A percentile compares a stretch with the other conserved stretches of the same genome.
phyloP scores from a whole-genome alignment of 2,329 filamentous ascomycete genomes.

The Karstenula rhodostoma region DNA sequence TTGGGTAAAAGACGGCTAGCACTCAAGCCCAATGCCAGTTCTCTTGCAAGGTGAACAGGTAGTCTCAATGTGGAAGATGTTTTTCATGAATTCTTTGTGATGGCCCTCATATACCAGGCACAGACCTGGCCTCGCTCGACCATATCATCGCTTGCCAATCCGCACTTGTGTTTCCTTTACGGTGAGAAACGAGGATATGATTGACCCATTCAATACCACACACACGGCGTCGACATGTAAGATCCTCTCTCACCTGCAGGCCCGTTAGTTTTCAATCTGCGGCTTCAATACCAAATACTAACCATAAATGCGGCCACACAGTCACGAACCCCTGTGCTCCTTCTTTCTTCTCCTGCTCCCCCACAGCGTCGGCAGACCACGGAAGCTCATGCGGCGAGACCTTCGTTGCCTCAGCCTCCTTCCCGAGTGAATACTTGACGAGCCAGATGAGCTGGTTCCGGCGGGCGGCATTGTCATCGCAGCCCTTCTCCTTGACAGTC shows the following conservation, averaged over 20 bases:
- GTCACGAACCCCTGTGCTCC: slow-evolving; percentile 15
- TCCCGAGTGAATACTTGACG: slow-evolving; percentile 23
- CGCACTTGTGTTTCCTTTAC: no score
- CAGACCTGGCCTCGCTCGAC: no score
- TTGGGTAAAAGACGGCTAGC: no score
- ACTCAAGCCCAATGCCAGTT: no score
- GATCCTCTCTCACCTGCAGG: neutral
- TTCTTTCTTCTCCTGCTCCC: neutral
- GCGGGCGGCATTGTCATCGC: slow-evolving; percentile 15
- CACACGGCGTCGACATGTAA: neutral
- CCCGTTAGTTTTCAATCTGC: neutral
- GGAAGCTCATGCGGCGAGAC: slow-evolving; percentile 10
- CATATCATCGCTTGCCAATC: no score
- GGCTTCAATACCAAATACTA: neutral
- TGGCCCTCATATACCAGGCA: no score
- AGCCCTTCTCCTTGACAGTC: slow-evolving; percentile 12
- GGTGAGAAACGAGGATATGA: no score
- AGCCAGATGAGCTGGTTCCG: slow-evolving; percentile 26
- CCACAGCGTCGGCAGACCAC: neutral
- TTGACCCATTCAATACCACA: neutral
- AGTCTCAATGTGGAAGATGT: no score
- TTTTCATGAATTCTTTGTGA: no score
- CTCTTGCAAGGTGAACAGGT: no score
- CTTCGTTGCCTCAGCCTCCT: neutral
- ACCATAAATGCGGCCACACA: slow-evolving; percentile 35